Evolutionary conservation across 2,329 filamentous ascomycete genomes (phyloP).

Genomic region (Verticillium tricorpus): DNA sequence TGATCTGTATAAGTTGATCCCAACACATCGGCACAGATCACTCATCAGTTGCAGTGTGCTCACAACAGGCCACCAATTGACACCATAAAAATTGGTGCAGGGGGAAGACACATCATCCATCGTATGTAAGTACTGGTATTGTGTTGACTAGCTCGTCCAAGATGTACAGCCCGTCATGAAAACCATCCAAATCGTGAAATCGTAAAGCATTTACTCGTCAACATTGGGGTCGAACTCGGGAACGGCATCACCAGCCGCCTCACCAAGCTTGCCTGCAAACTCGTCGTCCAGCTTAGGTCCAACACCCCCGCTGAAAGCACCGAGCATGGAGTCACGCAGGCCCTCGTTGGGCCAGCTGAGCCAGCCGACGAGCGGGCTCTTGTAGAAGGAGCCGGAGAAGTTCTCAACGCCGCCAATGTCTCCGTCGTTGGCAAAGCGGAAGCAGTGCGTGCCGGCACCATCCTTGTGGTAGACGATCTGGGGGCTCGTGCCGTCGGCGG

Average conservation of each 20-base stretch:
- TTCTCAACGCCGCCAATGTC: constrained; percentile 20
- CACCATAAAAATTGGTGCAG: too few species aligned
- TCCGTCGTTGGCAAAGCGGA: constrained; percentile 22
- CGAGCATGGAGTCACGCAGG: constrained; percentile 19
- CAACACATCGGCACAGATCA: too few species aligned
- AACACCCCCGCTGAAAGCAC: constrained; percentile 20
- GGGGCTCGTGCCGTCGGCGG: constrained; percentile 14
- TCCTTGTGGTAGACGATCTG: constrained; percentile 26
- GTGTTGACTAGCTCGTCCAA: background rate
- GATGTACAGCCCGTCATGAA: background rate
- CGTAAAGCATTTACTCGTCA: constrained; percentile 11
- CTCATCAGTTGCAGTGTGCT: too few species aligned
- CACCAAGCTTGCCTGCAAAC: constrained; percentile 16
- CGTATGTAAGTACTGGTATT: background rate
- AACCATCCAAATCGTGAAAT: background rate
- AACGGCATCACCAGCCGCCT: constrained; percentile 20
- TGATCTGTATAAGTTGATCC: too few species aligned
- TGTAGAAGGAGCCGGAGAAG: constrained; percentile 18
- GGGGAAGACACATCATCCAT: too few species aligned
- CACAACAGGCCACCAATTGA: too few species aligned
- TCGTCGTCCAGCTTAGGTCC: constrained; percentile 23
- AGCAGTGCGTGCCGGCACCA: constrained; percentile 21
- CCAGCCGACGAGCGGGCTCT: constrained; percentile 21
- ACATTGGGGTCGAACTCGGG: constrained; percentile 20
- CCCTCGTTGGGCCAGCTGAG: constrained; percentile 19